Evolutionary conservation across 2,329 filamentous ascomycete species (phyloP).

Genomic region (Stachybotrys elegans): DNA sequence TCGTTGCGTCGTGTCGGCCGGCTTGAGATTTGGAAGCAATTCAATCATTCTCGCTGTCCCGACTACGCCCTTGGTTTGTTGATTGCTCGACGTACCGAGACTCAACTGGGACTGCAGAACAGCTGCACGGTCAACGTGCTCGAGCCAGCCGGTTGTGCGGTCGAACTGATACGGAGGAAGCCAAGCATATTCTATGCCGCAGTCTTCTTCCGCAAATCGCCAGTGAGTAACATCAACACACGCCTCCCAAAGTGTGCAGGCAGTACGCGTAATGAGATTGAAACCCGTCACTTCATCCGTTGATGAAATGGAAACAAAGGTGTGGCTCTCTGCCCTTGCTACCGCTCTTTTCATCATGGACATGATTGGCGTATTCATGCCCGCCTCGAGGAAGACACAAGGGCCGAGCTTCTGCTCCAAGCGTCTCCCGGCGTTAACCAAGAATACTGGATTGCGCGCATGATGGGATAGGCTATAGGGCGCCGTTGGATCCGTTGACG

Average conservation of each 20-base stretch:
- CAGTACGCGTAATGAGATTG: background rate
- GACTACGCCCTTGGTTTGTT: too few relatives aligned
- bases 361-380: background rate
- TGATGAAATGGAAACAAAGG: background rate
- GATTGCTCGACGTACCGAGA: too few relatives aligned
- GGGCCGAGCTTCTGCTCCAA: background rate
- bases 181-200: background rate
- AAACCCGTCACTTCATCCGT: background rate
- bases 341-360: background rate
- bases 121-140: background rate
- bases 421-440: background rate
- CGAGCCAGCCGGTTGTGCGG: background rate
- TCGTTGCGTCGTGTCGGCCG: background rate
- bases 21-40: too few relatives aligned
- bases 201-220: background rate
- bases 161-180: background rate
- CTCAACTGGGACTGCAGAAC: too few relatives aligned
- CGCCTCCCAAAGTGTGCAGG: background rate
- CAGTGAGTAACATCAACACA: background rate
- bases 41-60: too few relatives aligned
- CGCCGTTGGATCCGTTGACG: background rate
- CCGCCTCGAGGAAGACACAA: background rate
- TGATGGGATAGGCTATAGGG: background rate
- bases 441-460: background rate
- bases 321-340: background rate